Evolutionary conservation across 108 stramenopile species (phyloP).

Genomic region (Cyclotella cryptica): DNA sequence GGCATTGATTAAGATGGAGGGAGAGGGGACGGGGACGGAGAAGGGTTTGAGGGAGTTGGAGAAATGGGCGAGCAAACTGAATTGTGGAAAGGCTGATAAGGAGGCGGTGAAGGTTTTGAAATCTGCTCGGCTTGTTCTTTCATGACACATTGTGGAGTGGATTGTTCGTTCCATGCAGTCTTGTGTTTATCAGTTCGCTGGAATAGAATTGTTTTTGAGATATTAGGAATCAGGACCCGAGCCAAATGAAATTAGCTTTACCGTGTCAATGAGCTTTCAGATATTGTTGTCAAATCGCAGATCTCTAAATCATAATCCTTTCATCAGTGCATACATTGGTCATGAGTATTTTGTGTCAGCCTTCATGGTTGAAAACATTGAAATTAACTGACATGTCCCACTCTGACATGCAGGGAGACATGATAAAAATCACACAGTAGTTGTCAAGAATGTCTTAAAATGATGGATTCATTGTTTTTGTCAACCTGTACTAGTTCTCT

Average conservation of each 20-base stretch:
- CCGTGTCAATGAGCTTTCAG: too few species aligned
- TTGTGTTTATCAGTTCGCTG: not conserved
- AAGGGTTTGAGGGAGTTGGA: slow-evolving; percentile 75
- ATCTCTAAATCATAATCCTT: not conserved
- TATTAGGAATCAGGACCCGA: not conserved
- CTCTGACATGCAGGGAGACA: too few species aligned
- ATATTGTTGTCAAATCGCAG: not conserved
- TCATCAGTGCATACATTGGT: not conserved
- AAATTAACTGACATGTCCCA: too few species aligned
- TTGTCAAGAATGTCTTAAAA: too few species aligned
- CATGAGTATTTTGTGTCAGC: too few species aligned
- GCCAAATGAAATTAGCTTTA: too few species aligned
- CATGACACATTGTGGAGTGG: slow-evolving; percentile 19
- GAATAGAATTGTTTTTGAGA: not conserved
- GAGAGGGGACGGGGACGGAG: slow-evolving; percentile 69
- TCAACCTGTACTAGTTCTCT: too few species aligned
- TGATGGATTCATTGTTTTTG: too few species aligned
- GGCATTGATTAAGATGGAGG: slow-evolving; percentile 70
- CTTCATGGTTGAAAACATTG: too few species aligned
- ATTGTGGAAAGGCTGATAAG: slow-evolving; percentile 81
- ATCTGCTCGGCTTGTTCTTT: slow-evolving; percentile 48
- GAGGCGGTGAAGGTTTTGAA: slow-evolving; percentile 85
- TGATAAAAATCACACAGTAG: too few species aligned
- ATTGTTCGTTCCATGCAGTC: not conserved
- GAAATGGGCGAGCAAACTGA: slow-evolving; percentile 85